phyloP scores from a whole-genome alignment of 306 rosid genomes.

The Abrus pulchellus region DNA sequence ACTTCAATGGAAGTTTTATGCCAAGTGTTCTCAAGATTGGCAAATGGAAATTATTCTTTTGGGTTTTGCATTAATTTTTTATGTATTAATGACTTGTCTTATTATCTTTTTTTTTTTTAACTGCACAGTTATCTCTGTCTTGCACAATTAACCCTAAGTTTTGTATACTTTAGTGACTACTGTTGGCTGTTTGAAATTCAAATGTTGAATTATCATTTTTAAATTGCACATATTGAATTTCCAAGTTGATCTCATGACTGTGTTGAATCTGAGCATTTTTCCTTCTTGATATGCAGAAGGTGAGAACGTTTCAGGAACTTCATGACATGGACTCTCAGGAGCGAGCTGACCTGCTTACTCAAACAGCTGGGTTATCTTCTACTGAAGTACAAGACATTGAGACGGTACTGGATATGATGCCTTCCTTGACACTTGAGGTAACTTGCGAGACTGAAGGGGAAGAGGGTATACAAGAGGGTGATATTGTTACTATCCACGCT shows the following conservation, averaged over 20 bases:
- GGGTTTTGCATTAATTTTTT: conserved; percentile 35
- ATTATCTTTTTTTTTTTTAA: background rate
- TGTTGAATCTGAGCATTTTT: conserved; percentile 43
- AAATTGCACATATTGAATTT: conserved; percentile 27
- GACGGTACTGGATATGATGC: conserved; percentile 82
- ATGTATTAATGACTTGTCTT: background rate
- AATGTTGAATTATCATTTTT: conserved; percentile 21
- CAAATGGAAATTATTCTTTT: conserved; percentile 38
- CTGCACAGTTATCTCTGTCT: conserved; percentile 14
- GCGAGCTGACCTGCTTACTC: conserved; percentile 84
- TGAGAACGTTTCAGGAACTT: conserved; percentile 92
- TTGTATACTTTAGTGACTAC: conserved; percentile 17
- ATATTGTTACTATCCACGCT: conserved; percentile 83
- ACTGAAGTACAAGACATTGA: conserved; percentile 87
- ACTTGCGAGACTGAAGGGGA: conserved; percentile 96
- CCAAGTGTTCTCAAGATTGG: conserved; percentile 24
- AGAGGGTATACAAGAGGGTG: conserved; percentile 97
- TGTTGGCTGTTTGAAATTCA: conserved; percentile 19
- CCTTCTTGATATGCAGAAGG: conserved; percentile 68
- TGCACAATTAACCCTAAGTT: conserved; percentile 1
- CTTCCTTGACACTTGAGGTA: conserved; percentile 74
- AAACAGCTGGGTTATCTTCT: conserved; percentile 78
- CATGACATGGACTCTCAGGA: conserved; percentile 78
- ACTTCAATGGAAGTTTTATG: conserved; percentile 29
- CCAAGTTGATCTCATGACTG: background rate